Evolutionary conservation across 2,329 filamentous ascomycete species (phyloP).

Genomic region (Pseudonectria foliicola): DNA sequence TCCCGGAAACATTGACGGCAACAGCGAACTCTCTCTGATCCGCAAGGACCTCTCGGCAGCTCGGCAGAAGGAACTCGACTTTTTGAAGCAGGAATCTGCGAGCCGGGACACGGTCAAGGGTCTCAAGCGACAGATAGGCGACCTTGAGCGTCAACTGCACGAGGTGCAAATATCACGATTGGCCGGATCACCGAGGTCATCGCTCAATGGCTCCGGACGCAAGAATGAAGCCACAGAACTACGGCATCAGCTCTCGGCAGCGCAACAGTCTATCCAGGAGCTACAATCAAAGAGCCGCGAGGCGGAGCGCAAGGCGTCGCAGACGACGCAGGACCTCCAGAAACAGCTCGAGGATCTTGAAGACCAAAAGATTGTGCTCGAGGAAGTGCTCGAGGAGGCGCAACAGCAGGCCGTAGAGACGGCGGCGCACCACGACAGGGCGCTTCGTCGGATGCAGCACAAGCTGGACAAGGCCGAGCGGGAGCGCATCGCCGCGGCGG

Average conservation of each 20-base stretch:
- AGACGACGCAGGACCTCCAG: constrained; percentile 41
- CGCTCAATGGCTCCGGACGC: constrained; percentile 41
- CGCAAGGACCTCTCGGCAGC: constrained; percentile 56
- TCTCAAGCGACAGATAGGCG: constrained; percentile 57
- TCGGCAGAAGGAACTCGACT: constrained; percentile 58
- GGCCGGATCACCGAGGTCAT: constrained; percentile 37
- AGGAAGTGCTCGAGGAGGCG: constrained; percentile 51
- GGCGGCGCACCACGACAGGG: constrained; percentile 35
- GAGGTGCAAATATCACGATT: constrained; percentile 52
- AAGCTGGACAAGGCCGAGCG: constrained; percentile 45
- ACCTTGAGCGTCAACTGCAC: constrained; percentile 61
- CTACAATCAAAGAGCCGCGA: constrained; percentile 43
- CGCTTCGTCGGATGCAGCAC: constrained; percentile 36
- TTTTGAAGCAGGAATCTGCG: constrained; percentile 56
- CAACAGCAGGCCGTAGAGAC: constrained; percentile 45
- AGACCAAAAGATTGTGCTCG: constrained; percentile 50
- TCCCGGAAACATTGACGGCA: constrained; percentile 33
- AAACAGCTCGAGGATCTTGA: constrained; percentile 49
- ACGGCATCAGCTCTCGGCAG: constrained; percentile 52
- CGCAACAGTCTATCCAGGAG: constrained; percentile 54
- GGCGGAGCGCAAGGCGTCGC: constrained; percentile 37
- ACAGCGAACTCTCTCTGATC: constrained; percentile 51
- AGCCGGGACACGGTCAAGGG: constrained; percentile 56
- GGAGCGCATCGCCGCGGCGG: constrained; percentile 33
- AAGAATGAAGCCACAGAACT: constrained; percentile 53